Base-by-base conservation (phyloP, 768 basidiomycete species). In the Boletus reticulatus region DNA sequence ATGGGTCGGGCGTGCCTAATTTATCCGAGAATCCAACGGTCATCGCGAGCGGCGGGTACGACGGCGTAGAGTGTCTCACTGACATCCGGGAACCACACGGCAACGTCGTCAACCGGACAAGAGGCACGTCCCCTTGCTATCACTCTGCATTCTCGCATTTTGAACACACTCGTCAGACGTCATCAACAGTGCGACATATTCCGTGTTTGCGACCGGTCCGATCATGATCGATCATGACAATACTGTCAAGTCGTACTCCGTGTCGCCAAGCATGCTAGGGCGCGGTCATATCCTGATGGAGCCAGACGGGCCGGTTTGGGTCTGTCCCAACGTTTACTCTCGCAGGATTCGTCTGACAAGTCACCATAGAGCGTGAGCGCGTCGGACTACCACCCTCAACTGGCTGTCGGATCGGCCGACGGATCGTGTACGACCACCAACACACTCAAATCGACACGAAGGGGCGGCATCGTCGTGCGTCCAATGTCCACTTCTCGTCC, bases 361-460 rank as follows among this genome's bases (percentile, higher is more conserved):
- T 47, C 4, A 16, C 16, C 17, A 14, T 63, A 95, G 94, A 82
- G 79, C 52, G 69, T 94, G 27, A 75, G 79, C 52, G 77, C 84
- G 1, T 96, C 94, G 0, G 89, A 96, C 44, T 88, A 87, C 64
- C 96, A 98, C 63, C 87, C 93, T 6, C 91, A 94, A 67, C 72
- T 96, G 5, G 89, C 88, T 0, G 81, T 88, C 14, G 90, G 87
- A 7, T 85, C 88, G 7, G 84, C 91, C 1, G 96, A 98, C 71
- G 96, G 96, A 1, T 76, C 84, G 0, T 88, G 87, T 59, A 76
- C 79, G 41, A 93, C 88, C 4, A 90, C 87, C 8, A 92, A 92
- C 63, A 76, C 80, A 43, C 73, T 91, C 32, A 76, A 84, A 51
- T 80, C 84, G 0, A 86, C 87, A 0, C 76, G 89, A 43, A 75